phyloP scores from a whole-genome alignment of 352 stramenopile species.

The Pythium oligandrum region DNA sequence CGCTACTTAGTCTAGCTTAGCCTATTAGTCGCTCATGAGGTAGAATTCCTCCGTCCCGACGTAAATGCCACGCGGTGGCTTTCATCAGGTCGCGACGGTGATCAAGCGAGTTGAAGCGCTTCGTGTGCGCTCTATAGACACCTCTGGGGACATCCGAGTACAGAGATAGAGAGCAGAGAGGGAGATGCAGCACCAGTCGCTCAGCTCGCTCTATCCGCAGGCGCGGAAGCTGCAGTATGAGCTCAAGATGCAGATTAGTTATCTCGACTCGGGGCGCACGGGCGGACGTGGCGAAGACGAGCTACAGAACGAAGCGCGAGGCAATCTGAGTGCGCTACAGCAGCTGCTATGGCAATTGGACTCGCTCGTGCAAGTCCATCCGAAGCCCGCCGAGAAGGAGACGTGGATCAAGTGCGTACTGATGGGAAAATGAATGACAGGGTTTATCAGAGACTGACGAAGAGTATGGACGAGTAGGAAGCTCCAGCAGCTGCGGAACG shows the following conservation, averaged over 20 bases:
- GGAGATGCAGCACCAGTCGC: constrained; percentile 26
- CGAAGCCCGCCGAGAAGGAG: constrained; percentile 44
- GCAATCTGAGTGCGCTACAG: constrained; percentile 67
- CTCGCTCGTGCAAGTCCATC: constrained; percentile 64
- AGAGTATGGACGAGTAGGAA: constrained; percentile 27
- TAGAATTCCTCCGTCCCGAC: too few species aligned
- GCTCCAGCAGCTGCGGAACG: constrained; percentile 66
- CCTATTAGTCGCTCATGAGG: too few species aligned
- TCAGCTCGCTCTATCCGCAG: constrained; percentile 74
- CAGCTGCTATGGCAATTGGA: constrained; percentile 81
- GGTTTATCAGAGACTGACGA: neutral
- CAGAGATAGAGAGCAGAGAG: too few species aligned
- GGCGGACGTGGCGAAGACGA: constrained; percentile 48
- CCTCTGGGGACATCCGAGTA: too few species aligned
- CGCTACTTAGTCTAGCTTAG: too few species aligned
- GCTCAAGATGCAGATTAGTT: constrained; percentile 87
- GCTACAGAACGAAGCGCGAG: constrained; percentile 60
- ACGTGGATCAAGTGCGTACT: constrained; percentile 65
- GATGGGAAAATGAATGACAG: neutral
- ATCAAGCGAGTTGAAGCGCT: too few species aligned
- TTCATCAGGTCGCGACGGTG: too few species aligned
- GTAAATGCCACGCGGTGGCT: too few species aligned
- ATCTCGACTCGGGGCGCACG: constrained; percentile 60
- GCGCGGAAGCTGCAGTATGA: constrained; percentile 84
- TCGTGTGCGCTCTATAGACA: too few species aligned